phyloP scores from a whole-genome alignment of 2,329 filamentous ascomycete genomes.

The Pyrenophora tritici-repentis region DNA sequence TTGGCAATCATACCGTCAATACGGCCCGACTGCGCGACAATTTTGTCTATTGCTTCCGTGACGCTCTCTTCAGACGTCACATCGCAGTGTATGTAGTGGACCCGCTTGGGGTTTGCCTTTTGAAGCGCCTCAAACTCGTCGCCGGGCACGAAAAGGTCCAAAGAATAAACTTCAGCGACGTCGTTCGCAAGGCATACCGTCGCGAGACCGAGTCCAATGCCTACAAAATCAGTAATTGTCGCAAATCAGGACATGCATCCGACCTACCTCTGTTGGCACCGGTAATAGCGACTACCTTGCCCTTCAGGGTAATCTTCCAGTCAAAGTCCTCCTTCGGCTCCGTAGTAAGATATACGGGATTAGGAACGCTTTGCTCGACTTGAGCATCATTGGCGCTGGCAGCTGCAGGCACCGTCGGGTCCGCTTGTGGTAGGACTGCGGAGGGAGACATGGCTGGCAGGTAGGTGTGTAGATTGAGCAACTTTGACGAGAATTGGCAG shows the following conservation, averaged over 20 bases:
- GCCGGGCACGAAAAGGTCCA: slow-evolving; percentile 55
- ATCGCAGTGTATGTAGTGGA: slow-evolving; percentile 55
- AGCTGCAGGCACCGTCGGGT: slow-evolving; percentile 22
- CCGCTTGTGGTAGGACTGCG: slow-evolving; percentile 26
- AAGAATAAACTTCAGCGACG: slow-evolving; percentile 54
- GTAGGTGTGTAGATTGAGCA: not conserved
- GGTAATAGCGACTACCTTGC: slow-evolving; percentile 49
- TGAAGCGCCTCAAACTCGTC: slow-evolving; percentile 52
- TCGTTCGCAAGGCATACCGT: slow-evolving; percentile 55
- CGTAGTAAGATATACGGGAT: slow-evolving; percentile 48
- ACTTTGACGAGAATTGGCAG: slow-evolving; percentile 17
- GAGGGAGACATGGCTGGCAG: slow-evolving; percentile 37
- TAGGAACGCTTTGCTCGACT: slow-evolving; percentile 32
- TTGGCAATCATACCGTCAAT: slow-evolving; percentile 60
- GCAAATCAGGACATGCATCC: slow-evolving; percentile 38
- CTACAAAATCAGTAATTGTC: slow-evolving; percentile 3
- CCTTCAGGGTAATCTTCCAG: slow-evolving; percentile 53
- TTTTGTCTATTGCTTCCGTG: slow-evolving; percentile 52
- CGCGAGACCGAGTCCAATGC: slow-evolving; percentile 51
- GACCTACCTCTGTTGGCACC: slow-evolving; percentile 14
- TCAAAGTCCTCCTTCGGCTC: slow-evolving; percentile 51
- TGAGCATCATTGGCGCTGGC: slow-evolving; percentile 20
- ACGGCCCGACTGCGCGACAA: slow-evolving; percentile 53
- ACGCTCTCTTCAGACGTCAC: slow-evolving; percentile 56
- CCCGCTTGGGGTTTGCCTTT: slow-evolving; percentile 49